Base-by-base conservation (phyloP, 2,329 filamentous ascomycete genomes). In the Diaporthe ampelina region DNA sequence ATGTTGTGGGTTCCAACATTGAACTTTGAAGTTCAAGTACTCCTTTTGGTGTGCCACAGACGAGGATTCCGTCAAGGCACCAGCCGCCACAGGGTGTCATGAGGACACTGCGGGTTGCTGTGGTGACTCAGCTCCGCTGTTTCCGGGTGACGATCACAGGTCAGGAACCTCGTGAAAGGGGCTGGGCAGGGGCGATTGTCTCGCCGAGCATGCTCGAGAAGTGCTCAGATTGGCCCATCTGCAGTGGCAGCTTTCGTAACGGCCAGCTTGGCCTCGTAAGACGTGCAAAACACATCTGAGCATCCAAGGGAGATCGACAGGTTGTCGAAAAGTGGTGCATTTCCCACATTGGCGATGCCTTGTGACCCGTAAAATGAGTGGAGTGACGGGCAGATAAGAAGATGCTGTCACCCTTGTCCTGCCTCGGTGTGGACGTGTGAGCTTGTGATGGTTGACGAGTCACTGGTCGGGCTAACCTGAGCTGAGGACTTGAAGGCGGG, bases 61-160 rank as follows among this genome's bases (percentile, higher is more conserved):
- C 24, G 32, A 43, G 40, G 32, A 48, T 32, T 29, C 32, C 29
- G 21, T 26, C 48, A 54, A 68, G 63, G 63, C 63, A 68, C 40
- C 63, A 68, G 63, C 63, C 45, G 24, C 48, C 13, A 6, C 29
- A 37, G 9, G 63, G 32, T 29, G 48, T 40, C 63, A 54, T 37
- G 48, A 35, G 61, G 63, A 10, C 32, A 24, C 15, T 26, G 63
- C 45, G 63, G 21, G n/a, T 37, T 26, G 13, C 48, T 40, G 15
- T 40, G 63, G 63, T 68, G 63, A 68, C 63, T 68, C 63, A 68
- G 63, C 48, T 68, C 48, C 48, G 63, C 11, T 40, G 48, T 15
- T 68, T n/a, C 63, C 19, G 63, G 32, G 15, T 6, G 32, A 40
- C 3, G 2, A 54, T 17, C 19, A 19, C 35, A 68, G 63, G 29